Evolutionary conservation across 108 stramenopile genomes (phyloP), one percentile per base, ranked within the genome.

Genomic region (Fragilaria crotonensis): DNA sequence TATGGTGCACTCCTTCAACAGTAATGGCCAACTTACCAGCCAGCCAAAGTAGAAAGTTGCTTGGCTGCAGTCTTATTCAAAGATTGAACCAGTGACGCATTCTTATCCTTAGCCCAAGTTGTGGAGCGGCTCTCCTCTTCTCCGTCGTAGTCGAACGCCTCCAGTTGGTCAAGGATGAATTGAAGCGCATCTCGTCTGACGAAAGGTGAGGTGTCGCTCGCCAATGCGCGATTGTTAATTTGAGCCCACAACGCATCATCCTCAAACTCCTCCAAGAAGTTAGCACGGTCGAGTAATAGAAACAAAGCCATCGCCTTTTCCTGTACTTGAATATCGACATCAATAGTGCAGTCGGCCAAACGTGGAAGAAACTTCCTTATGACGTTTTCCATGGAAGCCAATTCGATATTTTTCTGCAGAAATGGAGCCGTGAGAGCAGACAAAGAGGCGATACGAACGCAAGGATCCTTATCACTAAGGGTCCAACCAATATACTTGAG

Each of bases 401-500:
- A 33, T 48, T 87, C 78, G 47, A 71, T 57, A 9, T 64, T 41
- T 27, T 77, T 64, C 7, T 64, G 65, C 7, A 57, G 48, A 52
- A 87, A 90, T 19, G 93, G 93, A 3, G 63, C 70, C 25, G 71
- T 57, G 3, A 94, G 56, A 5, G 78, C 88, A 20, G 64, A 50
- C 2, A 94, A 59, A 5, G 86, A 80, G 5, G 83, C 80, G 3
- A 65, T n/a, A 19, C 93, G 82, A 1, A 94, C 93, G 11, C 20
- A 25, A 2, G 58, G 57, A 25, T 70, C 73, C 64, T 84, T 84
- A 75, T 94, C 93, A 58, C 61, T 65, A 57, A 86, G 57, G 85
- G 89, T 83, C 93, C 93, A 94, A 41, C 89, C 93, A 53, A 90
- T 77, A 60, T 94, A 94, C 66, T 94, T 94, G 59, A 94, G 81